Percentiles rank a stretch among this genome's conserved stretches.
Evolutionary conservation across 2,329 filamentous ascomycete genomes (phyloP).

Genomic region (Xylaria sp.): DNA sequence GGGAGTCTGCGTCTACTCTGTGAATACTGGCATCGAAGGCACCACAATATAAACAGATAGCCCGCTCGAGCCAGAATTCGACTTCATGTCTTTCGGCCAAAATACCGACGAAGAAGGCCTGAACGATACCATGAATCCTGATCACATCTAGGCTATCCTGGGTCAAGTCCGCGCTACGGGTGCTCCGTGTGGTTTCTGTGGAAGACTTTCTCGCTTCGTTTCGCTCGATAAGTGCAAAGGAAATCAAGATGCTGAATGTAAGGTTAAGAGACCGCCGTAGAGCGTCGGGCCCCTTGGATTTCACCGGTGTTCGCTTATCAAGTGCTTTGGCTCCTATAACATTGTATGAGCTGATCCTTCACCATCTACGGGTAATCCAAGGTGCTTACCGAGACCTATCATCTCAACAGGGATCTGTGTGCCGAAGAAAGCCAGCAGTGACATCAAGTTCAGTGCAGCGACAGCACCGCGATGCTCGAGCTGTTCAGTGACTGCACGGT

Average conservation of each 20-base stretch:
- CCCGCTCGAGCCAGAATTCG: constrained; percentile 45
- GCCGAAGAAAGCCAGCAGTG: constrained; percentile 59
- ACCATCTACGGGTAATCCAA: neutral
- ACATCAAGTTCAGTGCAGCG: constrained; percentile 60
- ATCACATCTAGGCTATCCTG: constrained; percentile 46
- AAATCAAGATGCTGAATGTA: constrained; percentile 46
- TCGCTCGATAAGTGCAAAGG: constrained; percentile 47
- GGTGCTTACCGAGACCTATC: constrained; percentile 47
- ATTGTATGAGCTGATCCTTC: neutral
- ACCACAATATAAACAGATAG: constrained; percentile 43
- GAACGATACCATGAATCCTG: constrained; percentile 47
- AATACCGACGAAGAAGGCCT: constrained; percentile 47
- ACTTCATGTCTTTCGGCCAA: constrained; percentile 39
- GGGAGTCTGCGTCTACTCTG: constrained; percentile 38
- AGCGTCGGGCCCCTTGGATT: constrained; percentile 37
- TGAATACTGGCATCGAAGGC: constrained; percentile 44
- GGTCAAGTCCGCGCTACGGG: constrained; percentile 37
- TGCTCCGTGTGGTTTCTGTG: constrained; percentile 38
- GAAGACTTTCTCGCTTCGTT: constrained; percentile 41
- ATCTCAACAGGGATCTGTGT: constrained; percentile 63
- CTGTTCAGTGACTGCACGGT: constrained; percentile 45
- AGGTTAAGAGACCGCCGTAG: constrained; percentile 39
- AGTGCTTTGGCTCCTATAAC: constrained; percentile 40
- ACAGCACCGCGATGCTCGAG: constrained; percentile 41
- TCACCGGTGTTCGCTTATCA: constrained; percentile 42